Evolutionary conservation across 768 basidiomycete species (phyloP), one percentile per base, ranked within the genome.

Genomic region (Lentinula sp.): DNA sequence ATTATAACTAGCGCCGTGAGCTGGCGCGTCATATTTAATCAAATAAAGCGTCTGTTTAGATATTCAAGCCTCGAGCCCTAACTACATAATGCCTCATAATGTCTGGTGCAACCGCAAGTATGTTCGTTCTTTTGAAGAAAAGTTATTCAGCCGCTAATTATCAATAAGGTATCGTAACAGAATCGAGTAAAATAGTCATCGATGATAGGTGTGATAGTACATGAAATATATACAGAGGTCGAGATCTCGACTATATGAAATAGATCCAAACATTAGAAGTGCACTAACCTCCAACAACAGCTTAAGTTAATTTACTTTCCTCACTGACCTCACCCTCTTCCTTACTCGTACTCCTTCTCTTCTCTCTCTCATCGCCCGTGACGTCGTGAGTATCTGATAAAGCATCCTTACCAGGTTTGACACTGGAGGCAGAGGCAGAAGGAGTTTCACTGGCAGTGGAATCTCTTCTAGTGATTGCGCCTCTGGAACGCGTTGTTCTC

Each of bases 251-350:
- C 10, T 50, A 50, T 28, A 53, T 36, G 28, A 36, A 10, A 53
- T 53, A 28, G 13, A 51, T 33, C 36, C 49, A 23, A 18, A 23
- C 32, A 12, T 4, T 8, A 42, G 43, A 41, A 23, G 15, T 23
- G 32, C 6, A 15, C 7, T 28, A 28, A 50, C 6, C 20, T 23
- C 33, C 5, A 1, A 13, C 12, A 32, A 50, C 12, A 50, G 8
- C 23, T 42, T 37, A 59, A 15, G 57, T 45, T 3, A 33, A 59
- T 33, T 59, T 59, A 35, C 36, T 59, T 50, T 59, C 57, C 32
- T 59, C 57, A 20, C 57, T 59, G 10, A 59, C 57, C 37, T 59
- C 57, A 23, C 57, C 57, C 42, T 59, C 57, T 37, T 59, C 57
- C 36, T 59, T 59, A 36, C 57, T 59, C 9, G 45, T 59, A 48